Evolutionary conservation across 768 basidiomycete genomes (phyloP), one percentile per base, ranked within the genome.

Genomic region (Macrocybe gigantea): DNA sequence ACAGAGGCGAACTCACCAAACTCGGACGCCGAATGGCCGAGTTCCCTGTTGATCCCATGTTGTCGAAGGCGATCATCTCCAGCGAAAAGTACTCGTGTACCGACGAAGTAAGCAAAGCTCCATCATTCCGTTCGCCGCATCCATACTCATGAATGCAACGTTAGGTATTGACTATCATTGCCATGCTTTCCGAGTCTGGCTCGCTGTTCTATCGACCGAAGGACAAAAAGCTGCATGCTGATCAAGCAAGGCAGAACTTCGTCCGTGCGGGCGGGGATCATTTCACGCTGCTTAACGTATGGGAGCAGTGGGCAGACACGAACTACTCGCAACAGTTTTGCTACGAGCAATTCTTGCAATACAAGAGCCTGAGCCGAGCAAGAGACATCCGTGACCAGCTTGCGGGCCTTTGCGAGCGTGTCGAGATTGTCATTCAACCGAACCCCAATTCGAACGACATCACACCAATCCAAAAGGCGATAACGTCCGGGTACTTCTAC

Each of bases 271-370:
- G 96, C 30, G 96, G 96, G 15, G 96, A 99, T 59, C 96, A 98
- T 68, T 99, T 98, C 62, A 98, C 95, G 5, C 67, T 99, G 15
- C 75, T 99, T 29, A 98, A 98, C 62, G 92, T 98, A 9, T 98
- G 93, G 88, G 94, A 97, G 63, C 94, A 97, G 60, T 99, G 96
- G 96, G 89, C 89, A 13, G 96, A 99, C 53, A 91, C 94, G 15
- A 93, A 93, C 59, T 98, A 93, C 62, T 94, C 92, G 14, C 92
- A 97, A 62, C 91, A 94, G 58, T 96, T 92, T 69, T 94, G 92
- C 59, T 96, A 94, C 62, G 93, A 95, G 60, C 90, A 94, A 54
- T 97, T 90, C 69, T 66, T 96, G 42, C 94, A 95, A 62, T 93
- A 85, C 77, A 96, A 98, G 76, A 91, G 88, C 52, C 71, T 99